Base-by-base conservation (phyloP, 2,329 filamentous ascomycete species). In the Fusarium sacchari region DNA sequence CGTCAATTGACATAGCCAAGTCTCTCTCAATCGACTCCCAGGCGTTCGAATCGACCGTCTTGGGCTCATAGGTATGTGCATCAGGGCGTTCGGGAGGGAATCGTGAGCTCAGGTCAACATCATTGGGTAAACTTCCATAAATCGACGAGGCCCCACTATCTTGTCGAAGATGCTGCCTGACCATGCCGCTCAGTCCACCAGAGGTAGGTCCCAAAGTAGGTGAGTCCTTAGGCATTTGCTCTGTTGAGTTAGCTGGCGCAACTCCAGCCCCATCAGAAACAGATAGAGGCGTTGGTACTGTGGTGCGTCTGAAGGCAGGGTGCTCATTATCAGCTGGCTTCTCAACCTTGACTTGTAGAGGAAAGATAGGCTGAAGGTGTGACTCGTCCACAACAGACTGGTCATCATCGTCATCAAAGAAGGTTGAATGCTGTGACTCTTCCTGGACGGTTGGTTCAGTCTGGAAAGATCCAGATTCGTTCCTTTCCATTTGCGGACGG, bases 91-190 rank as follows among this genome's bases (percentile, higher is more conserved):
- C 83, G 1, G 84, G 82, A 15, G 82, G 83, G 22, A 84, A 79
- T 26, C 77, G 70, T 4, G 74, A 72, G 10, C 75, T 65, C 18
- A 78, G n/a, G 70, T 82, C 52, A 72, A 79, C 40, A 72, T 83
- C 70, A 78, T 81, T 44, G 81, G 83, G 15, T 84, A 84, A 30
- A 82, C 83, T 63, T 32, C 89, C 90, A 74, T 94, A 94, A 32
- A 96, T 87, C 0, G 94, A 97, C 2, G 96, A 98, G 20, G 90
- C 88, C 66, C 92, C 92, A 82, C 96, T 98, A 72, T 92, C 90
- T 39, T 90, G 90, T 57, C 96, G 91, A 44, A 98, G 84, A 84
- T 98, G 96, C 70, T 95, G 92, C 37, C 93, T 90, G 50, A 97
- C 91, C 85, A 97, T 89, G 5, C 93, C 93, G 77, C 92, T 96